Evolutionary conservation across 2,329 filamentous ascomycete species (phyloP).

Genomic region (Phaeosphaeria sp.): DNA sequence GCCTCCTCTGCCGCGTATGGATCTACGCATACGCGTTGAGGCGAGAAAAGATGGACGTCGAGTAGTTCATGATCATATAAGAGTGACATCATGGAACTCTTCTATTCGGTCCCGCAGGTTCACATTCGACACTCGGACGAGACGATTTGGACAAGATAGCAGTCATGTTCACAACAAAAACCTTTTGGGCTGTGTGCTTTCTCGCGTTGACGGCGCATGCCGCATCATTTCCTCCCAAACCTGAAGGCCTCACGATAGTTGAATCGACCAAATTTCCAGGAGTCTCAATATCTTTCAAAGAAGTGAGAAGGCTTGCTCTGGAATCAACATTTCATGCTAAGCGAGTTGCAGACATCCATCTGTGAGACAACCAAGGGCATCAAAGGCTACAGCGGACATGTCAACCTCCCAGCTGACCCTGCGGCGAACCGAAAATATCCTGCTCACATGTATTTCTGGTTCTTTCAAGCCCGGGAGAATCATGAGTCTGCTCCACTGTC

Average conservation of each 20-base stretch:
- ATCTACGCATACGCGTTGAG: background rate
- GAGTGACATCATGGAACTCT: background rate
- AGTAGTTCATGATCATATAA: background rate
- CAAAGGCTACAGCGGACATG: slow-evolving; percentile 64
- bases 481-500: slow-evolving; percentile 61
- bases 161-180: background rate
- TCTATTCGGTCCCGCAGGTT: background rate
- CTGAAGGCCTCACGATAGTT: slow-evolving; percentile 11
- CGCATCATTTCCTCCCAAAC: slow-evolving; percentile 17
- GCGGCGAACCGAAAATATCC: slow-evolving; percentile 51
- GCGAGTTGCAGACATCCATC: slow-evolving; percentile 39
- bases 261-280: slow-evolving; percentile 17
- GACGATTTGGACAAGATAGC: background rate
- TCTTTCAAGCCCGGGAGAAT: slow-evolving; percentile 64
- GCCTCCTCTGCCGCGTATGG: background rate
- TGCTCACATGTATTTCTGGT: slow-evolving; percentile 68
- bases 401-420: slow-evolving; percentile 59
- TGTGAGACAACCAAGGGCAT: slow-evolving; percentile 63
- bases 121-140: background rate
- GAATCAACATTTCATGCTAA: slow-evolving; percentile 1
- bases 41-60: background rate
- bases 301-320: slow-evolving; percentile 26
- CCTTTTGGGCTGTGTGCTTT: background rate
- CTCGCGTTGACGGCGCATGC: slow-evolving; percentile 3
- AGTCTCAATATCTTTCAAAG: slow-evolving; percentile 47